phyloP scores from a whole-genome alignment of 352 stramenopile species.

The Globisporangium okanoganense region DNA sequence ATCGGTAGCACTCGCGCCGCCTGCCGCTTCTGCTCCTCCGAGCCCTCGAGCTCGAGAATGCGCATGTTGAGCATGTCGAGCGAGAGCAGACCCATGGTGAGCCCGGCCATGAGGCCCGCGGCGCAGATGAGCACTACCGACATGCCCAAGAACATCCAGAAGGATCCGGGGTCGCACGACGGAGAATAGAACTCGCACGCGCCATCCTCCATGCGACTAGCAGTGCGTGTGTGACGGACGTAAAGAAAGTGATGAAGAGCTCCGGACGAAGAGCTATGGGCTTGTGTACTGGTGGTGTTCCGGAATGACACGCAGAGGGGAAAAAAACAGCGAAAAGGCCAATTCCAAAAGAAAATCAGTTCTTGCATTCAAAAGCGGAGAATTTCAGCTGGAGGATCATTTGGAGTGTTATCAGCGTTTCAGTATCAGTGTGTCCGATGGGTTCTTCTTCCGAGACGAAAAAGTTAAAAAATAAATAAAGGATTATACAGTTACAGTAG shows the following conservation, averaged over 20 bases:
- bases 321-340: not conserved
- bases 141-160: slow-evolving; percentile 52
- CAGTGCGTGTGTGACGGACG: not conserved
- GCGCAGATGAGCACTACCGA: slow-evolving; percentile 46
- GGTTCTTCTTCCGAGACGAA: no score
- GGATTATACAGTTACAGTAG: no score
- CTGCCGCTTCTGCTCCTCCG: slow-evolving; percentile 62
- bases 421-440: no score
- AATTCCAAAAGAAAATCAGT: no score
- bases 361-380: no score
- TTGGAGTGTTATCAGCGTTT: no score
- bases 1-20: slow-evolving; percentile 84
- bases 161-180: slow-evolving; percentile 58
- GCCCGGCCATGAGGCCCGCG: slow-evolving; percentile 67
- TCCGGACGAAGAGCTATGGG: not conserved
- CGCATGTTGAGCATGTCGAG: slow-evolving; percentile 80
- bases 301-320: no score
- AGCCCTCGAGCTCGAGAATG: slow-evolving; percentile 76
- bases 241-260: not conserved
- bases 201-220: slow-evolving; percentile 10
- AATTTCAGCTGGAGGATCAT: no score
- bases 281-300: not conserved
- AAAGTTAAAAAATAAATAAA: no score
- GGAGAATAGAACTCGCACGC: slow-evolving; percentile 60
- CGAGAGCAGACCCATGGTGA: slow-evolving; percentile 73